These are phyloP conservation scores for Ramularia endophylla DNA, from an alignment of 2,329 filamentous ascomycete species.

Conservation along the genomic window DNA sequence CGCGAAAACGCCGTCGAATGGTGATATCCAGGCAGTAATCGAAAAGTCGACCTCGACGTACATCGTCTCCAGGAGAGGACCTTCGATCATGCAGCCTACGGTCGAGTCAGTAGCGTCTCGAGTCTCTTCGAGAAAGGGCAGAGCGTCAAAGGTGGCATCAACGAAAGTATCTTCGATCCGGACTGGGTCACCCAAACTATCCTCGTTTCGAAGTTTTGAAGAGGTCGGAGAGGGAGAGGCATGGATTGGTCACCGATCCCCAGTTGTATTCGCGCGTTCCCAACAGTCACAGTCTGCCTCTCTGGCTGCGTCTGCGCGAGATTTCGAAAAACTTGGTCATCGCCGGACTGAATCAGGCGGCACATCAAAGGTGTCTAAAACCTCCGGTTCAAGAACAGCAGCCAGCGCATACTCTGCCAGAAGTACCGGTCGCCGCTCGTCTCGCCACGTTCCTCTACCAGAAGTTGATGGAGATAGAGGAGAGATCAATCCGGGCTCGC, in stretches of 20 bases:
- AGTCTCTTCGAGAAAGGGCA: slow-evolving; percentile 3
- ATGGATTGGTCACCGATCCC: no score
- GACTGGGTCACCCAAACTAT: not conserved
- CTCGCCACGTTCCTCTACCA: no score
- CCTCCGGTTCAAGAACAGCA: no score
- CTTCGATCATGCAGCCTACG: slow-evolving; percentile 7
- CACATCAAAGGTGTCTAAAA: no score
- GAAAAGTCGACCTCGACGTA: not conserved
- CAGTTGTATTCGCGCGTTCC: no score
- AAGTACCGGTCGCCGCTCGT: no score
- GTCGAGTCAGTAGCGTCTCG: slow-evolving; percentile 8
- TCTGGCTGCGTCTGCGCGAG: not conserved
- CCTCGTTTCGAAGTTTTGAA: not conserved
- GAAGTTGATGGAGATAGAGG: no score
- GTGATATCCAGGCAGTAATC: no score
- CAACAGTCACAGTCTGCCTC: not conserved
- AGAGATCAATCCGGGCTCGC: no score
- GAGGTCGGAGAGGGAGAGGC: slow-evolving; percentile 1
- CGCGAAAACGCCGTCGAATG: no score
- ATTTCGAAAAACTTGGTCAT: not conserved
- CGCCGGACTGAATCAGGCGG: no score
- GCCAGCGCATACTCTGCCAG: no score
- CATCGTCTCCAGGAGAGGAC: slow-evolving; percentile 2
- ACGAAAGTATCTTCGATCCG: not conserved
- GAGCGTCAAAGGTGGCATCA: slow-evolving; percentile 2